Percentiles rank a stretch among this genome's conserved stretches.
Conservation (phyloP, 768 basidiomycete species). For the Leccinum uliginosum region DNA sequence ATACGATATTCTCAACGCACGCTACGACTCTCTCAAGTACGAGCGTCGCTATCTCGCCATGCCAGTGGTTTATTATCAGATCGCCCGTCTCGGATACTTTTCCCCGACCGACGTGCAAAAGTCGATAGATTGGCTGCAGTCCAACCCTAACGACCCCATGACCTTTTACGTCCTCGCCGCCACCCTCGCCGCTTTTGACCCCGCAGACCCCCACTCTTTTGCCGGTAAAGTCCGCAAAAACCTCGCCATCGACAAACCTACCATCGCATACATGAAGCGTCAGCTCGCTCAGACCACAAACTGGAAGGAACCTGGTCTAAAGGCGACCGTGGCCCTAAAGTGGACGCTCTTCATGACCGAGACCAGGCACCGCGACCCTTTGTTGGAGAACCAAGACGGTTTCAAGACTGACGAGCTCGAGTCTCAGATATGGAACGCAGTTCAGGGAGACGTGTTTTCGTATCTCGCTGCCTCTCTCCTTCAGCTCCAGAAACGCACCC, state of each 20-base stretch:
- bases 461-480: slow-evolving; percentile 61
- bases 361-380: slow-evolving; percentile 61
- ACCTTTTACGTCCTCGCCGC: slow-evolving; percentile 65
- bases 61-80: slow-evolving; percentile 55
- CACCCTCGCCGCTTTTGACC: slow-evolving; percentile 63
- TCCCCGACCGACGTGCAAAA: slow-evolving; percentile 55
- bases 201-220: slow-evolving; percentile 49
- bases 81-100: slow-evolving; percentile 61
- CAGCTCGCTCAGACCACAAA: slow-evolving; percentile 46
- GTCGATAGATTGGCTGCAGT: slow-evolving; percentile 70
- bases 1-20: slow-evolving; percentile 60
- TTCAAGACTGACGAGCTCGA: slow-evolving; percentile 79
- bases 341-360: slow-evolving; percentile 87
- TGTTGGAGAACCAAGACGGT: slow-evolving; percentile 58
- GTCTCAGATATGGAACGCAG: slow-evolving; percentile 74
- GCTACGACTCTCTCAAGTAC: slow-evolving; percentile 68
- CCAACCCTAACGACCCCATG: slow-evolving; percentile 63
- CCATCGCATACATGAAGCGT: slow-evolving; percentile 56
- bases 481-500: slow-evolving; percentile 43
- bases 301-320: slow-evolving; percentile 71
- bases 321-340: slow-evolving; percentile 71
- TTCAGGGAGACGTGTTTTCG: slow-evolving; percentile 77
- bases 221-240: slow-evolving; percentile 43
- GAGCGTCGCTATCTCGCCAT: slow-evolving; percentile 67
- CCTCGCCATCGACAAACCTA: slow-evolving; percentile 43